Evolutionary conservation across 768 basidiomycete species (phyloP).

Genomic region (Dioszegia crocea): DNA sequence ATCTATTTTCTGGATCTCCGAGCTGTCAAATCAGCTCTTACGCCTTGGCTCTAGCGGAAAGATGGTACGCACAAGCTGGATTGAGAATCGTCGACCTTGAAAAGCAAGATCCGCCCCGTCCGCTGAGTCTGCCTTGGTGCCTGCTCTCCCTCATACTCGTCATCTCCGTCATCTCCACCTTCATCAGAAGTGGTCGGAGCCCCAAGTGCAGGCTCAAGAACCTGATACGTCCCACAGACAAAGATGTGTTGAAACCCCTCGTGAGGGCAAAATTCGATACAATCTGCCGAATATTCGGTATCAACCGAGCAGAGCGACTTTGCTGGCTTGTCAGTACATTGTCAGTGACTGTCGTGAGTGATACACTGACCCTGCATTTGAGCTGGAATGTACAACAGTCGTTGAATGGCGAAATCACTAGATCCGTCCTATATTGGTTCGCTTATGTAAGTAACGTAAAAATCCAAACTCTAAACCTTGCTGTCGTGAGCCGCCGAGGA

Average conservation of each 20-base stretch:
- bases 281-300: constrained; percentile 81
- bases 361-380: background rate
- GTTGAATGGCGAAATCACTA: too few species aligned
- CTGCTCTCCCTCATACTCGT: constrained; percentile 23
- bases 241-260: constrained; percentile 61
- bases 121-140: constrained; percentile 45
- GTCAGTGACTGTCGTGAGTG: background rate
- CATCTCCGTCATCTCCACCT: constrained; percentile 9
- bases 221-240: constrained; percentile 87
- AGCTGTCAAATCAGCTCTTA: background rate
- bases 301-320: constrained; percentile 47
- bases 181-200: constrained; percentile 2
- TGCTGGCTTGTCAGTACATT: background rate
- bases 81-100: constrained; percentile 52
- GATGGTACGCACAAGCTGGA: constrained; percentile 33
- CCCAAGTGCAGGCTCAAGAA: constrained; percentile 54
- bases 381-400: background rate
- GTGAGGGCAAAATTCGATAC: constrained; percentile 84
- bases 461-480: too few species aligned
- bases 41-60: background rate
- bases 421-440: too few species aligned
- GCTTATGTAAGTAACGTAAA: background rate
- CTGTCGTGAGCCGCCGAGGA: too few species aligned
- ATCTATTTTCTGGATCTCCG: constrained; percentile 61
- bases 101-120: constrained; percentile 70